phyloP scores from a whole-genome alignment of 1,139 yeast genomes.

The Kurtzmaniella quercitrusa region DNA sequence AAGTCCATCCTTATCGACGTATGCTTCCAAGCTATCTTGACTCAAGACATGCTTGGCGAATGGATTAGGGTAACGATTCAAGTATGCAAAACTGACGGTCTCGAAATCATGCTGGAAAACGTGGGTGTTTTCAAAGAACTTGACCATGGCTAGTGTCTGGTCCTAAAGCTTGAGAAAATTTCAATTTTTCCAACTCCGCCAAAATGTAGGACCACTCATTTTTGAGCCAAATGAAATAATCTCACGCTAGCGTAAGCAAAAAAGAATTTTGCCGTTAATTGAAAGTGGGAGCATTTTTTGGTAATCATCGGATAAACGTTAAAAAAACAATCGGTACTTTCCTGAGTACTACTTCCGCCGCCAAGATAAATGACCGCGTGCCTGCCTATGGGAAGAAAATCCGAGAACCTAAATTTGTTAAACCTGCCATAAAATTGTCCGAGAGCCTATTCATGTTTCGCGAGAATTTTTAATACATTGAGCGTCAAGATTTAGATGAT shows the following conservation, averaged over 20 bases:
- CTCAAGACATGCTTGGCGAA: slow-evolving; percentile 85
- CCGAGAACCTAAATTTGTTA: no score
- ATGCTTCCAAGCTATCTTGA: slow-evolving; percentile 67
- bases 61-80: slow-evolving; percentile 88
- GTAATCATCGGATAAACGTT: neutral
- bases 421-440: no score
- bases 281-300: neutral
- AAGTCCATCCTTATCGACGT: slow-evolving; percentile 59
- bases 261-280: neutral
- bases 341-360: no score
- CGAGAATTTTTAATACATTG: no score
- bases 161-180: neutral
- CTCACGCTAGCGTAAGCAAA: neutral
- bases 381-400: no score
- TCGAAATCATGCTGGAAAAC: slow-evolving; percentile 61
- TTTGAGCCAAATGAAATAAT: neutral
- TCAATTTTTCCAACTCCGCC: neutral
- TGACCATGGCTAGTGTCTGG: slow-evolving; percentile 49
- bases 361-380: no score
- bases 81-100: slow-evolving; percentile 74
- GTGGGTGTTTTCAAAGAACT: slow-evolving; percentile 56
- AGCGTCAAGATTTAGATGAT: no score
- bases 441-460: no score
- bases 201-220: neutral
- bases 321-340: neutral